Percentiles rank a stretch among this genome's conserved stretches.
These are phyloP conservation scores for Carex littledalei DNA, from an alignment of 176 grass and related monocot genomes.

Conservation along the genomic window DNA sequence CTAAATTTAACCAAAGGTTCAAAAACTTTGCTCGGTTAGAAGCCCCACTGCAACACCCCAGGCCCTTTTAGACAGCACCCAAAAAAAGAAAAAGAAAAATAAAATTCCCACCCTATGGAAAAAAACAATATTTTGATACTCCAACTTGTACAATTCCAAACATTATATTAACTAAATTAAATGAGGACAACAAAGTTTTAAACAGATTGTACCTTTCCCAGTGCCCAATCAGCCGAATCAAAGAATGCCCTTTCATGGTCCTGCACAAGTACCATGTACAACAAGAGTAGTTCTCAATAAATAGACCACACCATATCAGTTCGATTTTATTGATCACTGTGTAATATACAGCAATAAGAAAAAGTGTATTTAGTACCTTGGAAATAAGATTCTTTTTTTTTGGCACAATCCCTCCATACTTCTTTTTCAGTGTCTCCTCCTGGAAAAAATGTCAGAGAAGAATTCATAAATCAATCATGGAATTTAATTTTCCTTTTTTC, in stretches of 20 bases:
- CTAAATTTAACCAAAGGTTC: not conserved
- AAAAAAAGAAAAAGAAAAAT: not conserved
- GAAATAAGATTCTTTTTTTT: slow-evolving; percentile 88
- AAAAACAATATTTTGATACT: not conserved
- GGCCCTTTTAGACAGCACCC: not conserved
- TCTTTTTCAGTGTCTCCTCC: slow-evolving; percentile 78
- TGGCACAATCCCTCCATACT: slow-evolving; percentile 63
- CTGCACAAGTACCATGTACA: slow-evolving; percentile 43
- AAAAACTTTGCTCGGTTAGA: not conserved
- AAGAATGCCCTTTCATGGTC: slow-evolving; percentile 93
- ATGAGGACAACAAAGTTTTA: not conserved
- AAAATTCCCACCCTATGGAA: not conserved
- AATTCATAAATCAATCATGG: not conserved
- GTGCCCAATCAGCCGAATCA: slow-evolving; percentile 97
- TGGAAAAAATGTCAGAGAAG: slow-evolving; percentile 17
- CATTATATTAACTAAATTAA: not conserved
- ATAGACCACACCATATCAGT: not conserved
- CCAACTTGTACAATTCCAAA: not conserved
- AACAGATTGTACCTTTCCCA: slow-evolving; percentile 73
- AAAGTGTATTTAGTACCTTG: slow-evolving; percentile 37
- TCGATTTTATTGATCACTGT: not conserved
- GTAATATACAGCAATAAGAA: not conserved
- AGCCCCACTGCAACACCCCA: not conserved
- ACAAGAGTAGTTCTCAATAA: slow-evolving; percentile 5
- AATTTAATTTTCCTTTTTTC: not conserved